Evolutionary conservation across 2,329 filamentous ascomycete genomes (phyloP).

Genomic region (Phaeoacremonium minimum): DNA sequence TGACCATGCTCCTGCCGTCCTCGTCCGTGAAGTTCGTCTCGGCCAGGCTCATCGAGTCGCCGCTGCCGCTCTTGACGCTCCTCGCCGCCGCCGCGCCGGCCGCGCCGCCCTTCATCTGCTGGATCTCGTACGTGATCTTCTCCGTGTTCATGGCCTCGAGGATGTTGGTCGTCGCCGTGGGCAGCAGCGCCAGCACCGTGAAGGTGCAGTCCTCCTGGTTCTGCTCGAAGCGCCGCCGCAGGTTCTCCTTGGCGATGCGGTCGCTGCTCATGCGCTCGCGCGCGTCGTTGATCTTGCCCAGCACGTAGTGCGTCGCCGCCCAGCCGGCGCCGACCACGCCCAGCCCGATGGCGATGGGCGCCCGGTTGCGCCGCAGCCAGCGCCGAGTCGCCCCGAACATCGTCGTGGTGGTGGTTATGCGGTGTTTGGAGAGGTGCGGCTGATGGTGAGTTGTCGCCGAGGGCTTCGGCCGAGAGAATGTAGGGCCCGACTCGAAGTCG

Average conservation of each 20-base stretch:
- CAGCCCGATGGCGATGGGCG: slow-evolving; percentile 80
- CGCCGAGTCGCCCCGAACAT: slow-evolving; percentile 72
- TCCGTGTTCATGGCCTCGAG: slow-evolving; percentile 86
- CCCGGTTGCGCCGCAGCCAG: slow-evolving; percentile 91
- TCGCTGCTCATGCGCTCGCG: slow-evolving; percentile 96
- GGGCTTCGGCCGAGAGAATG: too few species aligned
- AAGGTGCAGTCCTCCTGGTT: slow-evolving; percentile 99
- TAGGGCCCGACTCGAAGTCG: too few species aligned
- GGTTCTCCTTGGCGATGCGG: slow-evolving; percentile 91
- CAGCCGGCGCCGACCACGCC: slow-evolving; percentile 89
- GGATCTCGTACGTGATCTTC: slow-evolving; percentile 86
- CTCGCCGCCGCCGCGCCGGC: slow-evolving; percentile 47
- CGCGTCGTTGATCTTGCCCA: slow-evolving; percentile 87
- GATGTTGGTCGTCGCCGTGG: slow-evolving; percentile 86
- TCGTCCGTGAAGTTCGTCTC: slow-evolving; percentile 78
- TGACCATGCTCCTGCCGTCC: slow-evolving; percentile 72
- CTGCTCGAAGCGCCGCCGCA: slow-evolving; percentile 94
- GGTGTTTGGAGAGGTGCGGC: too few species aligned
- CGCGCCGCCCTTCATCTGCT: slow-evolving; percentile 77
- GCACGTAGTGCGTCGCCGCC: slow-evolving; percentile 85
- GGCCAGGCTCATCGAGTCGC: slow-evolving; percentile 55
- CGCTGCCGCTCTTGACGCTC: slow-evolving; percentile 32
- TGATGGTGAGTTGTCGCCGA: too few species aligned
- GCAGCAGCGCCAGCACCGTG: slow-evolving; percentile 91
- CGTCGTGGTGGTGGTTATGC: slow-evolving; percentile 19